phyloP scores from a whole-genome alignment of 148 eudicot genomes.

The Dysphania ambrosioides region DNA sequence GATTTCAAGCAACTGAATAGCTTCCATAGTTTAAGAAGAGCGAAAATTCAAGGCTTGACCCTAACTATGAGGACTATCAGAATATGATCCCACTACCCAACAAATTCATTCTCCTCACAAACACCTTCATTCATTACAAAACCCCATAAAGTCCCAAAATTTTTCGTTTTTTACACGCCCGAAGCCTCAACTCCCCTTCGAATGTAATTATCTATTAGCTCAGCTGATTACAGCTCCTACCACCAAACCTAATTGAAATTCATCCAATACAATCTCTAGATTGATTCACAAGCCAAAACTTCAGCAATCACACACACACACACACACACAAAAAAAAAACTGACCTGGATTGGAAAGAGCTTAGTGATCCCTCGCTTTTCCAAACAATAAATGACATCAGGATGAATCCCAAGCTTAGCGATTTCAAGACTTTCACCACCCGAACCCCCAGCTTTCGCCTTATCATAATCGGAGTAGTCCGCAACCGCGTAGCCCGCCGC shows the following conservation, averaged over 20 bases:
- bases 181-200: no score
- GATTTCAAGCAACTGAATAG: no score
- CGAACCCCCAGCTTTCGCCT: constrained; percentile 8
- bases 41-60: no score
- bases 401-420: constrained; percentile 61
- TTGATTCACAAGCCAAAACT: no score
- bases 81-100: not conserved
- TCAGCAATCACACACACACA: not conserved
- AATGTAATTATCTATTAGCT: not conserved
- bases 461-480: constrained; percentile 41
- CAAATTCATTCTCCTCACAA: not conserved
- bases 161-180: no score
- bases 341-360: constrained; percentile 93
- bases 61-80: no score
- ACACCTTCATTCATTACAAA: not conserved
- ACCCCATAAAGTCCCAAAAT: not conserved
- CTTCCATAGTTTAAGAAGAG: no score
- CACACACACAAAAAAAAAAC: not conserved
- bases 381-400: constrained; percentile 52
- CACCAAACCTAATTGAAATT: no score
- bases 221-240: not conserved
- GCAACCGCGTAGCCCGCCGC: constrained; percentile 44
- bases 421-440: constrained; percentile 62
- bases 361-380: constrained; percentile 62
- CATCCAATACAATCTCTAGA: not conserved